Evolutionary conservation across 768 basidiomycete species (phyloP), one percentile per base, ranked within the genome.

Genomic region (Auriscalpium orientale): DNA sequence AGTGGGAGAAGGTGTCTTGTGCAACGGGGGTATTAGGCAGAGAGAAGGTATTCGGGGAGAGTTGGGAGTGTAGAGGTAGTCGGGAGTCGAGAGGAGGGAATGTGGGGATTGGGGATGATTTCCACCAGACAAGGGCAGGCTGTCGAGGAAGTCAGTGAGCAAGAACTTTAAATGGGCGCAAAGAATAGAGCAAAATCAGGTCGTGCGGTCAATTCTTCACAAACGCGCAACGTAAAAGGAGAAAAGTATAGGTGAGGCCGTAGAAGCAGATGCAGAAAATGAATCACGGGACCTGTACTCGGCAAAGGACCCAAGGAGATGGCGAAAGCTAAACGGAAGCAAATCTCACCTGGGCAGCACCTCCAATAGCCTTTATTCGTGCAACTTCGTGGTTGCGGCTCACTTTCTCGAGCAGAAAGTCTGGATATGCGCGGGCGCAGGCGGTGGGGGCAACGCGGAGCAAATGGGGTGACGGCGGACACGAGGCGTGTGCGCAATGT

Each of bases 121-220:
- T 89, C 88, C 89, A 91, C 87, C 89, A 91, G 43, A 92, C 89
- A 18, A 90, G 74, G 3, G 88, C 87, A 66, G 86, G 83, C 83
- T 75, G 28, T 38, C 45, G 13, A 43, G 34, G 15, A 2, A 22
- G 40, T 55, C 21, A 53, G 50, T 13, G 11, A 54, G 53, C 35
- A 43, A 52, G 16, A 46, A 16, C 55, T 55, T 49, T 48, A 9
- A 35, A 37, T 35, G 53, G 49, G 22, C 55, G 50, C 46, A 33
- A 47, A 21, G 40, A 48, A 7, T 11, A 21, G 44, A 8, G 8
- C 16, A 21, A 16, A 21, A 45, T 16, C 44, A 16, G 6, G 43
- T 44, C 13, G 16, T 44, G 15, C 20, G 20, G 20, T 44, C 43
- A 4, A 20, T 4, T 44, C 11, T 44, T 3, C 16, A 44, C 43